Conservation (phyloP, 2,329 filamentous ascomycete species). For the Cladosporium sp. region DNA sequence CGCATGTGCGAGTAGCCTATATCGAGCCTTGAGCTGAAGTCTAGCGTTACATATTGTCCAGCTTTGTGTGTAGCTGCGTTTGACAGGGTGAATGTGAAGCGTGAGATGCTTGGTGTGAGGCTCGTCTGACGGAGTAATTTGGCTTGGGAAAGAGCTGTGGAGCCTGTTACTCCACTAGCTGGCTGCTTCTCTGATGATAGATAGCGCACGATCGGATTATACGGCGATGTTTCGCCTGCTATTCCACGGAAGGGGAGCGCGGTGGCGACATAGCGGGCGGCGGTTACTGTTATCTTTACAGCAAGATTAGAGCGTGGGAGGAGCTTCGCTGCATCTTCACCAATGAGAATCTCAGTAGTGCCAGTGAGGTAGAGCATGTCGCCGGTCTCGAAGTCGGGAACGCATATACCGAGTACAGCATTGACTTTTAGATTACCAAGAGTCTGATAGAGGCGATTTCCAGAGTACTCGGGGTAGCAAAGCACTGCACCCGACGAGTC, state of each 20-base stretch:
- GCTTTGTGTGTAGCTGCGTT: slow-evolving; percentile 52
- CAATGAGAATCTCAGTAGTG: slow-evolving; percentile 61
- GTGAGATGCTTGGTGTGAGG: slow-evolving; percentile 63
- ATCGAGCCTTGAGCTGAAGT: slow-evolving; percentile 66
- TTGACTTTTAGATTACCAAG: slow-evolving; percentile 70
- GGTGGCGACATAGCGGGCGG: slow-evolving; percentile 58
- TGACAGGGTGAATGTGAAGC: slow-evolving; percentile 56
- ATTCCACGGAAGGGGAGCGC: slow-evolving; percentile 66
- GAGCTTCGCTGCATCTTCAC: slow-evolving; percentile 56
- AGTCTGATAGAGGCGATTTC: slow-evolving; percentile 79
- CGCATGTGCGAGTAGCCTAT: slow-evolving; percentile 78
- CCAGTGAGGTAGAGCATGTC: slow-evolving; percentile 73
- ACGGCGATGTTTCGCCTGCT: slow-evolving; percentile 62
- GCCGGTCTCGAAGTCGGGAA: slow-evolving; percentile 71
- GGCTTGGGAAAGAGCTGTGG: slow-evolving; percentile 40
- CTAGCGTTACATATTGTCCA: slow-evolving; percentile 74
- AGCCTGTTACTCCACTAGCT: slow-evolving; percentile 12
- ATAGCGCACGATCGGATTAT: slow-evolving; percentile 70
- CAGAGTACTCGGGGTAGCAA: slow-evolving; percentile 78
- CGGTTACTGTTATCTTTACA: slow-evolving; percentile 61
- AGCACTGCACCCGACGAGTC: slow-evolving; percentile 46
- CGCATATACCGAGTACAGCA: slow-evolving; percentile 63
- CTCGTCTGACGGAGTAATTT: slow-evolving; percentile 55
- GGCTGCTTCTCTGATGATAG: slow-evolving; percentile 54
- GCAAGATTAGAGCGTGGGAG: slow-evolving; percentile 69